Conservation (phyloP, 2,329 filamentous ascomycete genomes). For the Chaetomiaceae sp. region DNA sequence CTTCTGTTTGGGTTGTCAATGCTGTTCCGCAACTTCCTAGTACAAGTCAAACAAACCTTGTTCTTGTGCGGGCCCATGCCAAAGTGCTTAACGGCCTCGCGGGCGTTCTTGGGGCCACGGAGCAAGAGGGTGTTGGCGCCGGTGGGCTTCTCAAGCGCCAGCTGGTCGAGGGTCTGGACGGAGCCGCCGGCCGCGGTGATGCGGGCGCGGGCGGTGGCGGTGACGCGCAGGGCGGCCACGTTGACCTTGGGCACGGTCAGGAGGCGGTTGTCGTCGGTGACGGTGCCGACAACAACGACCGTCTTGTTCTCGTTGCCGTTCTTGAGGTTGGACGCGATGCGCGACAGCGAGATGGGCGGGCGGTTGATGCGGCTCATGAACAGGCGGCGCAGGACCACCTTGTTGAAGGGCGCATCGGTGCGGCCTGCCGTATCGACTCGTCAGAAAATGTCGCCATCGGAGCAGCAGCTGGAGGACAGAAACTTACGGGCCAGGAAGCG, state of each 20-base stretch:
- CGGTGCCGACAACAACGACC: slow-evolving; percentile 85
- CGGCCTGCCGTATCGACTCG: slow-evolving; percentile 56
- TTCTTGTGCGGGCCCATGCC: slow-evolving; percentile 95
- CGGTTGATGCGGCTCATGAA: slow-evolving; percentile 99
- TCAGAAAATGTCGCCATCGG: too few species aligned
- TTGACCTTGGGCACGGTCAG: slow-evolving; percentile 86
- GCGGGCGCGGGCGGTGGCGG: slow-evolving; percentile 87
- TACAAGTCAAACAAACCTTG: slow-evolving; percentile 61
- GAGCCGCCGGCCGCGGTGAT: slow-evolving; percentile 92
- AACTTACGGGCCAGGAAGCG: slow-evolving; percentile 87
- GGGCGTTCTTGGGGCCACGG: slow-evolving; percentile 95
- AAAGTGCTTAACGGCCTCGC: slow-evolving; percentile 99
- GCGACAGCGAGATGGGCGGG: slow-evolving; percentile 87
- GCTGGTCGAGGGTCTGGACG: slow-evolving; percentile 92
- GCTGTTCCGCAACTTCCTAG: background rate
- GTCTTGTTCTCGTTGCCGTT: slow-evolving; percentile 70
- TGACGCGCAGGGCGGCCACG: slow-evolving; percentile 93
- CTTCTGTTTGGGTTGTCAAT: slow-evolving; percentile 58
- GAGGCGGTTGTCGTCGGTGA: slow-evolving; percentile 97
- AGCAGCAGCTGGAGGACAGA: background rate
- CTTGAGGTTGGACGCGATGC: slow-evolving; percentile 67
- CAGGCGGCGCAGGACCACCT: slow-evolving; percentile 92
- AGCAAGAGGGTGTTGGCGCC: slow-evolving; percentile 96
- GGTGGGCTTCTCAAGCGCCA: slow-evolving; percentile 89
- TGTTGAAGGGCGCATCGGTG: slow-evolving; percentile 97